These are phyloP conservation scores for Coffea humblotiana DNA, from an alignment of 305 asterid species.

Conservation along the genomic window DNA sequence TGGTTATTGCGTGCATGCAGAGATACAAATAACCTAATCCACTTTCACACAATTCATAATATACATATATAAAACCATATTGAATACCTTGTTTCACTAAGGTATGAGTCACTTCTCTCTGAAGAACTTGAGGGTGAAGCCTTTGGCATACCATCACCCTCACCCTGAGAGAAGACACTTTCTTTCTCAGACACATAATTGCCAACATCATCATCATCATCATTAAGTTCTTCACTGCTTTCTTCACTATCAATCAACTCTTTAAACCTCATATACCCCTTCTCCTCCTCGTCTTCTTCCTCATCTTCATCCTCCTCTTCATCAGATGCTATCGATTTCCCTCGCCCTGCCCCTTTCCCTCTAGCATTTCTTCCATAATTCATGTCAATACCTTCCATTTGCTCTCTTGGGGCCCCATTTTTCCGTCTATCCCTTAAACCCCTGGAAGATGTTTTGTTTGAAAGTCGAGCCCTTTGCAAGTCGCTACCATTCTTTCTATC, in stretches of 20 bases:
- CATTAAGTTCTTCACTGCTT: slow-evolving; percentile 34
- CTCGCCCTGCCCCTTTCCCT: slow-evolving; percentile 34
- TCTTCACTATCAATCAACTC: slow-evolving; percentile 40
- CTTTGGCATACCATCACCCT: slow-evolving; percentile 8
- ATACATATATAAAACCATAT: background rate
- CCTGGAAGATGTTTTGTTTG: slow-evolving; percentile 13
- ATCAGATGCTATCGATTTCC: slow-evolving; percentile 37
- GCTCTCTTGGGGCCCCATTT: slow-evolving; percentile 28
- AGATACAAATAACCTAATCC: background rate
- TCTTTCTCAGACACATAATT: slow-evolving; percentile 36
- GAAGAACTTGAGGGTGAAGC: slow-evolving; percentile 36
- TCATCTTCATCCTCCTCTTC: slow-evolving; percentile 50
- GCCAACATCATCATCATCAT: slow-evolving; percentile 42
- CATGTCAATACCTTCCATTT: slow-evolving; percentile 28
- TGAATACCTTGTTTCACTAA: slow-evolving; percentile 79
- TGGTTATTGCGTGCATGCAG: background rate
- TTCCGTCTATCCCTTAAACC: slow-evolving; percentile 34
- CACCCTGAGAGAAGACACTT: slow-evolving; percentile 11
- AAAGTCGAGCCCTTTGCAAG: slow-evolving; percentile 22
- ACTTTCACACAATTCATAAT: background rate
- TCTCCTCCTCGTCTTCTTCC: slow-evolving; percentile 45
- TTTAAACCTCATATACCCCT: slow-evolving; percentile 29
- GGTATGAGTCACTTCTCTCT: slow-evolving; percentile 60
- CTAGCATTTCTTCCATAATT: slow-evolving; percentile 33
- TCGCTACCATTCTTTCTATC: slow-evolving; percentile 31